Base-by-base conservation (phyloP, 192 early-diverging fungal species). In the Backusella sp. region DNA sequence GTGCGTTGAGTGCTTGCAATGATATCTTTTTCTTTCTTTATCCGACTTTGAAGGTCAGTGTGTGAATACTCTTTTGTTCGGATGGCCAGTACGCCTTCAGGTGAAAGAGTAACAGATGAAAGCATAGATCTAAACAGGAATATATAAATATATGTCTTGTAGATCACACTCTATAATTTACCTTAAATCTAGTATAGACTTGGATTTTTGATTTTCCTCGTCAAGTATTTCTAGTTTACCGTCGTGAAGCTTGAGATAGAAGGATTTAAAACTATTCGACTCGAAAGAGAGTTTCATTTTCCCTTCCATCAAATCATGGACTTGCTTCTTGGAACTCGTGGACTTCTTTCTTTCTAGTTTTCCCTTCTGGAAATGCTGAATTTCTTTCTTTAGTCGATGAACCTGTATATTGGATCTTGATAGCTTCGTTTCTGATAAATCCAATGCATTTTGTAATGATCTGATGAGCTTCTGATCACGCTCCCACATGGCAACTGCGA, bases 391-490 rank as follows among this genome's bases (percentile, higher is more conserved):
- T 15, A 71, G 21, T n/a, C 28, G 36, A 19, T 28, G 21, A 1
- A 71, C 17, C 32, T 44, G 42, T 49, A 28, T 30, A 2, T 71
- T 44, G 42, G 44, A 30, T 42, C 4, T 46, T 17, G 70, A 39
- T 28, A 74, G n/a, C 30, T 42, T 44, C 32, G 34, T 67, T 46
- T 67, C 41, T 11, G 73, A 74, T 44, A 21, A 65, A 30, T 74
- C 39, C 0, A 67, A 42, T 1, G 21, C 65, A 5, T 44, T 36
- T 67, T 74, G 59, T 66, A 74, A 14, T 6, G 21, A n/a, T 17
- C 17, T 39, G 3, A 74, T 21, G 1, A 19, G 21, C 4, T 74
- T 23, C 35, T 65, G 35, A 28, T 74, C 73, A 17, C 62, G 35
- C 44, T 66, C 26, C 73, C 73, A 74, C 65, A 74, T 67, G 0